Evolutionary conservation across 1,139 yeast species (phyloP), one percentile per base, ranked within the genome.

Genomic region (Diutina mesorugosa): DNA sequence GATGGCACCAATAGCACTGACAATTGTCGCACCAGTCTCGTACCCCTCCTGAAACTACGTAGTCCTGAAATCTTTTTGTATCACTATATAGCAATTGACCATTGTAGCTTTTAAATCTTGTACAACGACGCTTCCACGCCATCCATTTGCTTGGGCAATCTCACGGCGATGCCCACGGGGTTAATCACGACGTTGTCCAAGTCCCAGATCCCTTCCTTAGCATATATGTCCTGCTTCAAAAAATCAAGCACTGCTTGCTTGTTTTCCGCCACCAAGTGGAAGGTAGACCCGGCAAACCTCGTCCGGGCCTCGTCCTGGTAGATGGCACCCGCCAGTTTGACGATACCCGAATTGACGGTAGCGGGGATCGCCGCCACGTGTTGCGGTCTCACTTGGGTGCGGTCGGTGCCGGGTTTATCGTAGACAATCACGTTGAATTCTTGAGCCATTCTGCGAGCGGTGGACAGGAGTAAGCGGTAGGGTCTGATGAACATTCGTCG

Each of bases 181-280:
- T 80, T 74, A 55, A 87, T 80, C 61, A 82, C 66, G 29, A 81
- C 85, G 57, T 76, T 78, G 52, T 83, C 81, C 60, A 87, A 66
- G 66, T 88, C 95, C 96, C 96, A 88, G 59, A 88, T 79, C 0
- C 90, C 93, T 38, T 76, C 73, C 61, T 72, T 74, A 61, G 81
- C 80, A 69, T 84, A 88, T 46, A 83, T 68, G 66, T 88, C 96
- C 58, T 72, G 66, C 64, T 83, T 79, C 65, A 88, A 76, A 59
- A 85, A 71, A 51, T 83, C 87, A 56, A 84, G 62, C 18, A 85
- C 82, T 59, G 84, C 87, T 59, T 84, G 84, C 62, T 76, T 81
- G 55, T 81, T 72, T 55, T 81, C 81, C 45, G 91, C 95, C 56
- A 74, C 72, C 56, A 87, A 64, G 59, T 83, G 85, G 66, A 82